Evolutionary conservation across 805 yeast species (phyloP), one percentile per base, ranked within the genome.

Genomic region (Yarrowia sp.): DNA sequence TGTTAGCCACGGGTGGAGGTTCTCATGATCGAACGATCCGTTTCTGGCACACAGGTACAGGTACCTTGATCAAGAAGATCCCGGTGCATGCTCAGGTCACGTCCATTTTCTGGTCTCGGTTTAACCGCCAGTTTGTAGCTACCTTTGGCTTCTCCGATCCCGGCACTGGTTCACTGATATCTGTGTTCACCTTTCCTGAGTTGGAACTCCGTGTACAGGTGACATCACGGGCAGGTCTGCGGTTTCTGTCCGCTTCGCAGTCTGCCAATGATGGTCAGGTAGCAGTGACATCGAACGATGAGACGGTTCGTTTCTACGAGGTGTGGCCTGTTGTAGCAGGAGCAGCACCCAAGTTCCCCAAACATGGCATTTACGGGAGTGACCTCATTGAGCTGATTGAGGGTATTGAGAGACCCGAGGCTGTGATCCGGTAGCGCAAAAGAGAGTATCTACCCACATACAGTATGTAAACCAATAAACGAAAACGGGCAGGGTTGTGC

Each of bases 1-100:
- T 93, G 9, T 76, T 93, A 43, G 97, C 94, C 0, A 92, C 97
- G 0, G 98, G 98, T 0, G 97, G 95, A 2, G 98, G 98, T 0
- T 85, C 89, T 22, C 87, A 86, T 73, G 98, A 93, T 76, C 80
- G 93, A 64, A 84, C 84, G n/a, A 85, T 92, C 9, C 77, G 93
- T 69, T 91, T 92, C 76, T 92, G 97, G 97, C 97, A 93, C 76
- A 84, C 95, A 0, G 80, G 80, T 2, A 82, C 94, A 0, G 97
- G 97, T 0, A 89, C 96, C 0, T 76, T 91, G 40, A 78, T 92
- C 40, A 80, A 83, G 9, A 81, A 87, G 32, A 75, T 82, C 50
- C 79, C 82, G 53, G 88, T 95, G 0, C 82, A 82, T 32, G 89
- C 90, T 0, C 98, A 93, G 75, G 84, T 92, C 3, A 92, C 97